Conservation (phyloP, 257 asterid species). For the Solanum sitiens region DNA sequence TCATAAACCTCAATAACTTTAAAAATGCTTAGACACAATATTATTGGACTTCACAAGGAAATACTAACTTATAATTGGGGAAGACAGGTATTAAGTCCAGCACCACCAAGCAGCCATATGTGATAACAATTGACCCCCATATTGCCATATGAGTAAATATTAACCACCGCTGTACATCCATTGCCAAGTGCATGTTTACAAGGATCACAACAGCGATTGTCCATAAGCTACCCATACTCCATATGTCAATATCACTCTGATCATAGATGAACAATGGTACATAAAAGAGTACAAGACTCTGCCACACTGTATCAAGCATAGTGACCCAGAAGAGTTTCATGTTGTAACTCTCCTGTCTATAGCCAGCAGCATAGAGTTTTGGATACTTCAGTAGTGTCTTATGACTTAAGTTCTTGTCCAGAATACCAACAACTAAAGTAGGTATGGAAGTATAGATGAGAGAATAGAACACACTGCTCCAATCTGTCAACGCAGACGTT, state of each 20-base stretch:
- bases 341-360: constrained; percentile 89
- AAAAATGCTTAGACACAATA: not conserved
- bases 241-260: constrained; percentile 81
- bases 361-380: constrained; percentile 87
- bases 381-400: constrained; percentile 81
- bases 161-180: constrained; percentile 89
- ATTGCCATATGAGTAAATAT: constrained; percentile 66
- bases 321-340: constrained; percentile 89
- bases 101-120: constrained; percentile 30
- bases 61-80: constrained; percentile 84
- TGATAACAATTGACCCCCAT: constrained; percentile 76
- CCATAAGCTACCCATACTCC: constrained; percentile 99
- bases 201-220: constrained; percentile 82
- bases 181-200: constrained; percentile 89
- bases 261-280: constrained; percentile 59
- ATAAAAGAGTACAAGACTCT: constrained; percentile 91
- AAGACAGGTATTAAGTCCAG: constrained; percentile 69
- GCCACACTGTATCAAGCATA: constrained; percentile 93
- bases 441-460: constrained; percentile 91
- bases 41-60: not conserved
- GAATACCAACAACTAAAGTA: constrained; percentile 85
- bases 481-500: constrained; percentile 89
- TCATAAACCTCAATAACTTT: not conserved
- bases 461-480: constrained; percentile 94
- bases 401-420: constrained; percentile 87